These are phyloP conservation scores for Allium fistulosum DNA, from an alignment of 106 monocot genomes.

Conservation along the genomic window DNA sequence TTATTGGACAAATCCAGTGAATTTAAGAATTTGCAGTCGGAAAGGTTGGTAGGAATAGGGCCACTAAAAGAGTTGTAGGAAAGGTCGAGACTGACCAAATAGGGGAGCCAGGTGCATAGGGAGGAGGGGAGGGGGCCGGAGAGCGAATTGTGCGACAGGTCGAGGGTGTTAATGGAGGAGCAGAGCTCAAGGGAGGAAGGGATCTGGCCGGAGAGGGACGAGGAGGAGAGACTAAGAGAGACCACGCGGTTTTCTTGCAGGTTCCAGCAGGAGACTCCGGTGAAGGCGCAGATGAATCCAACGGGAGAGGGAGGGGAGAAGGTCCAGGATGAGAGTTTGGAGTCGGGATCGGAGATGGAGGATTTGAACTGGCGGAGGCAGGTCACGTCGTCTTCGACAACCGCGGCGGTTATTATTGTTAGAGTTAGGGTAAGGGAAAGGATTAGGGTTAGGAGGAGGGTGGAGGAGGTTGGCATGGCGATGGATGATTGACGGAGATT, in stretches of 20 bases:
- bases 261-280: conserved; percentile 4
- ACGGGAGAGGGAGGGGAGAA: not conserved
- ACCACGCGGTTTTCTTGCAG: not conserved
- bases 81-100: conserved; percentile 16
- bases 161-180: conserved; percentile 27
- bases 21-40: conserved; percentile 13
- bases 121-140: conserved; percentile 33
- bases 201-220: conserved; percentile 38
- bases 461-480: not conserved
- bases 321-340: not conserved
- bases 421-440: conserved; percentile 1
- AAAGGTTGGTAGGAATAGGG: conserved; percentile 14
- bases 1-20: conserved; percentile 9
- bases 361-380: conserved; percentile 6
- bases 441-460: conserved; percentile 39
- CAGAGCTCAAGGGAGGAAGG: conserved; percentile 33
- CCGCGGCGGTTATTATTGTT: not conserved
- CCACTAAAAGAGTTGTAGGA: conserved; percentile 15
- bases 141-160: conserved; percentile 28
- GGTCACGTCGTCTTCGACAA: not conserved
- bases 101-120: conserved; percentile 22
- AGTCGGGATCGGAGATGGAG: not conserved
- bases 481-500: not conserved
- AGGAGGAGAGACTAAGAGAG: conserved; percentile 6
- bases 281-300: conserved; percentile 1